phyloP scores from a whole-genome alignment of 495 filamentous ascomycete species.

The Aspergillus biplanus region DNA sequence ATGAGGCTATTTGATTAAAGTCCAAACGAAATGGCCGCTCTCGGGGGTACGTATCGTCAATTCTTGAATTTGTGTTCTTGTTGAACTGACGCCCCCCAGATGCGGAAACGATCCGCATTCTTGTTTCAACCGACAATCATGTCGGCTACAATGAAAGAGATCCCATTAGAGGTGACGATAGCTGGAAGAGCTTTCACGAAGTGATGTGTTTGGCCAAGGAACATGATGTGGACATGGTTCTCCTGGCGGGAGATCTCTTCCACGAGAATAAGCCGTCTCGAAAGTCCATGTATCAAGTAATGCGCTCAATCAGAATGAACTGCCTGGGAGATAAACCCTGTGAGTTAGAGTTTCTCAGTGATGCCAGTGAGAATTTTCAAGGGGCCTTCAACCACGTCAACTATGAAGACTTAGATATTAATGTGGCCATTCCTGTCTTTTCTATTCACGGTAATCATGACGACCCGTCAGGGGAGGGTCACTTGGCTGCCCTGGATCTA shows the following conservation, averaged over 20 bases:
- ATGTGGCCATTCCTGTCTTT: conserved; percentile 96
- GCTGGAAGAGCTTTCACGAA: conserved; percentile 95
- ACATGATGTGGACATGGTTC: conserved; percentile 93
- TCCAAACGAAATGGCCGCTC: conserved; percentile 31
- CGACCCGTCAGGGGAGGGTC: conserved; percentile 91
- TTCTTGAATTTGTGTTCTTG: neutral
- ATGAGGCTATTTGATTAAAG: neutral
- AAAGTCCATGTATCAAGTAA: conserved; percentile 95
- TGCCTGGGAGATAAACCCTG: conserved; percentile 95
- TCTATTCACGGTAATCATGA: conserved; percentile 99
- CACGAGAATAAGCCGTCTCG: conserved; percentile 98
- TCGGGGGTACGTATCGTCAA: conserved; percentile 28
- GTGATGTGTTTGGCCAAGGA: conserved; percentile 88
- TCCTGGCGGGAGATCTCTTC: conserved; percentile 93
- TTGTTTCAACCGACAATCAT: conserved; percentile 95
- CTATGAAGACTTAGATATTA: conserved; percentile 97
- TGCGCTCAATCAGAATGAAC: conserved; percentile 88
- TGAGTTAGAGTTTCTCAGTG: conserved; percentile 92
- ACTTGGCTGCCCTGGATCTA: conserved; percentile 85
- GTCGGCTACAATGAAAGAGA: conserved; percentile 96
- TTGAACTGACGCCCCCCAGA: conserved; percentile 45
- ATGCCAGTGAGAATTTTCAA: conserved; percentile 85
- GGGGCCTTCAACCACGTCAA: conserved; percentile 90
- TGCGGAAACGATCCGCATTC: conserved; percentile 90
- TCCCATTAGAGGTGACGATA: conserved; percentile 90